Base-by-base conservation (phyloP, 345 rosid genomes). In the Diplotaxis tenuifolia region DNA sequence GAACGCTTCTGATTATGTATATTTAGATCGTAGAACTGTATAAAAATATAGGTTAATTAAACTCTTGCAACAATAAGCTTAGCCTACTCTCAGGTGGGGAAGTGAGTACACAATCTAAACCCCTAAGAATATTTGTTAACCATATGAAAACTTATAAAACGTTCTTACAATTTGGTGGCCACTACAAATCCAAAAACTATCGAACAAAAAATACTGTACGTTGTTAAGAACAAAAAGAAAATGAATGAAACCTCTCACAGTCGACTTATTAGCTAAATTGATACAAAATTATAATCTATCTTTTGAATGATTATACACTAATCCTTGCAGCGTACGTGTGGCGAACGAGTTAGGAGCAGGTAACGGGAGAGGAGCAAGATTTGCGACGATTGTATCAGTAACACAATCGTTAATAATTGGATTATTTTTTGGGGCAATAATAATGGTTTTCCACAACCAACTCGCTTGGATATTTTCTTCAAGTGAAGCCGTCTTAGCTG, bases 311-410 rank as follows among this genome's bases (percentile, higher is more conserved):
- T 12, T 52, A 28, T 15, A 57, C 21, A 28, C 16, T 25, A 25
- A 56, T 1, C 31, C 12, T 12, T 29, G 79, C 81, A 91, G 98
- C 68, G 93, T 93, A 9, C 80, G 97, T 53, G 97, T 91, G 14
- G 91, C 98, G 2, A 93, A 93, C 52, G 98, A 93, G 73, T 83
- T 93, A 27, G 98, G 97, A 20, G 94, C 97, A 0, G 94, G 98
- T 0, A 91, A 89, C 47, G 97, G 98, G 3, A 85, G 75, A 65
- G 97, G 87, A 68, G 98, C 97, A 3, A 91, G 76, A 77, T 91
- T 93, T 40, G 98, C 98, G 0, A 89, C 97, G 19, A 56, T 34
- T 1, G 92, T 93, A 3, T 79, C 98, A 0, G 94, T 89, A 16
- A 9, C 53, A 38, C 86, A 93, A 31, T 91, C 98, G 56, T 11